Evolutionary conservation across 257 asterid genomes (phyloP), one percentile per base, ranked within the genome.

Genomic region (Parsonsia alboflavescens): DNA sequence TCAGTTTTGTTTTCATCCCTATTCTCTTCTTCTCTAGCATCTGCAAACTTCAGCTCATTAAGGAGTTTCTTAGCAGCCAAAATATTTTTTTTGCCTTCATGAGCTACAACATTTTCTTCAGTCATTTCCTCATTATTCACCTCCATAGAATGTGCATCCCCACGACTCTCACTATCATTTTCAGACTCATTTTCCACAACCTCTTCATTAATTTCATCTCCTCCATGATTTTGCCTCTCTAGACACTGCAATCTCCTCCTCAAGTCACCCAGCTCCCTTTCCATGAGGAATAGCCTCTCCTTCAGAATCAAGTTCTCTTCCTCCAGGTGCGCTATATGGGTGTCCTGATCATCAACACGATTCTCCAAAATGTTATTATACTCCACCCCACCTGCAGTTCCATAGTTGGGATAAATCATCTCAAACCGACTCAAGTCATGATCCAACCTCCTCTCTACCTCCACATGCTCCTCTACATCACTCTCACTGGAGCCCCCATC

Each of bases 361-460:
- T 89, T 91, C 79, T 85, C 97, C 88, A 90, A 80, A 48, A 87
- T 83, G 71, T 85, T 90, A 52, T 80, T 88, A 67, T 82, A 85
- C 16, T 89, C 95, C 78, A 78, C 62, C 72, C 86, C 90, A 22
- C 84, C 80, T 12, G 33, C 84, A 62, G 77, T 42, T 64, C 73
- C 73, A 39, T 52, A 78, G 53, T 68, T 86, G 0, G 97, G 97
- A 79, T 85, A 90, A 42, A 90, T 85, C 97, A 90, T 90, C 81
- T 90, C 97, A 59, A 90, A 90, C 53, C 96, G 86, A 72, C 97
- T 90, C 84, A 90, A 82, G 73, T 89, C 97, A 73, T 89, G 97
- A 74, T 89, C 93, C 84, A 91, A 78, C 86, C 97, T 84, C 85
- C 91, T 85, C 83, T 91, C 97, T 48, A 91, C 90, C 84, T 91